These are phyloP conservation scores for Massarina eburnea DNA, from an alignment of 2,329 filamentous ascomycete genomes.

Conservation along the genomic window DNA sequence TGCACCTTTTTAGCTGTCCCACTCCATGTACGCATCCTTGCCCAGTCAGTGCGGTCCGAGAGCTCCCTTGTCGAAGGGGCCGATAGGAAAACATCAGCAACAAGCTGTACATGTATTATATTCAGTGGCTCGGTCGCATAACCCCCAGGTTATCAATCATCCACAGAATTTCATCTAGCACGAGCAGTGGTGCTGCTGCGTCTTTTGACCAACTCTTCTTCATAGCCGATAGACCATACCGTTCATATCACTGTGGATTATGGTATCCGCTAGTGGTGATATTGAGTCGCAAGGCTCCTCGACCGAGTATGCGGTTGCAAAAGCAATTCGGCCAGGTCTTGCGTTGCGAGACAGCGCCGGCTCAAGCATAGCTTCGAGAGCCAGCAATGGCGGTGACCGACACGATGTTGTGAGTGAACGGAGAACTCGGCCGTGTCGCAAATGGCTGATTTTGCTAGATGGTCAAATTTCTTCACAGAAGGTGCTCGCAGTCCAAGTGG, in stretches of 20 bases:
- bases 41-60: slow-evolving; percentile 8
- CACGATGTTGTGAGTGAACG: slow-evolving; percentile 22
- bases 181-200: slow-evolving; percentile 5
- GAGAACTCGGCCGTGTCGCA: neutral
- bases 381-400: slow-evolving; percentile 21
- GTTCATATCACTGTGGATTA: slow-evolving; percentile 6
- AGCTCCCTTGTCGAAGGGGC: slow-evolving; percentile 4
- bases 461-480: slow-evolving; percentile 25
- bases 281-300: slow-evolving; percentile 17
- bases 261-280: slow-evolving; percentile 14
- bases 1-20: slow-evolving; percentile 6
- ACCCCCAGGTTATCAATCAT: slow-evolving; percentile 10
- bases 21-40: slow-evolving; percentile 12
- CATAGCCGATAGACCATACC: neutral
- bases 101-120: slow-evolving; percentile 12
- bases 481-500: slow-evolving; percentile 29
- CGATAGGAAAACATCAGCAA: slow-evolving; percentile 10
- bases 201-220: slow-evolving; percentile 4
- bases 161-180: slow-evolving; percentile 10
- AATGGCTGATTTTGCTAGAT: slow-evolving; percentile 13
- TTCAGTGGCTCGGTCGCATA: slow-evolving; percentile 15
- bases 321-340: slow-evolving; percentile 14
- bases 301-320: slow-evolving; percentile 12
- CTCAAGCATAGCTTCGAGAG: slow-evolving; percentile 22
- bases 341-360: slow-evolving; percentile 16